Evolutionary conservation across 352 stramenopile species (phyloP).

Genomic region (Pythium monospermum): DNA sequence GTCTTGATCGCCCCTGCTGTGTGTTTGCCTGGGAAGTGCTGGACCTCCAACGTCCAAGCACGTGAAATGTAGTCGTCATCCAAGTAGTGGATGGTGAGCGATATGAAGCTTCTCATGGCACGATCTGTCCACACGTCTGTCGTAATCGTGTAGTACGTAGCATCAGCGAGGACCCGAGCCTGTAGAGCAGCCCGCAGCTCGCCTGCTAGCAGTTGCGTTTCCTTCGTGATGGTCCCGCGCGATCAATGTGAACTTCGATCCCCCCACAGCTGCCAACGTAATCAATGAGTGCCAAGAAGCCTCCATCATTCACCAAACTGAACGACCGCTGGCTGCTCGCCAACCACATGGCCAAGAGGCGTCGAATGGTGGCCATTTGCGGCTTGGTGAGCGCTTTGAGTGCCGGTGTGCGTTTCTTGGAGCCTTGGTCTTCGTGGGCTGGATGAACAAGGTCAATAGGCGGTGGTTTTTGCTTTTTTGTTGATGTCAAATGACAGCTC

Average conservation of each 20-base stretch:
- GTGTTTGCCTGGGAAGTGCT: conserved; percentile 10
- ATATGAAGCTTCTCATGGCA: conserved; percentile 8
- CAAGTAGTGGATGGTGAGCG: conserved; percentile 12
- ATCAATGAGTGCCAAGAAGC: background rate
- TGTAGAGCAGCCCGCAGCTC: background rate
- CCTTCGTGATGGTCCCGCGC: background rate
- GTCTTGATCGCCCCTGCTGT: background rate
- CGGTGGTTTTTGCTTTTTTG: background rate
- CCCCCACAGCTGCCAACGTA: background rate
- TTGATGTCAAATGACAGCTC: background rate
- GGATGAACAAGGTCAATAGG: background rate
- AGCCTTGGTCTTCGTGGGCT: background rate
- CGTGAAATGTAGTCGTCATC: conserved; percentile 2
- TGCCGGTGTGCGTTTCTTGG: background rate
- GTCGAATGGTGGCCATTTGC: background rate
- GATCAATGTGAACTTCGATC: background rate
- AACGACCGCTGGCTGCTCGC: conserved; percentile 6
- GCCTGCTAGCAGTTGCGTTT: background rate
- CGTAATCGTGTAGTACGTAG: conserved; percentile 2
- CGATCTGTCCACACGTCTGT: conserved; percentile 16
- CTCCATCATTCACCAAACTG: conserved; percentile 1
- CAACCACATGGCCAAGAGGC: background rate
- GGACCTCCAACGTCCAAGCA: conserved; percentile 15
- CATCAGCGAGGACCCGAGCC: background rate
- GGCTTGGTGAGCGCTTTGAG: background rate